Percentiles rank a stretch among this genome's conserved stretches.
Conservation (phyloP, 2,329 filamentous ascomycete species). For the Lachnellula arida region DNA sequence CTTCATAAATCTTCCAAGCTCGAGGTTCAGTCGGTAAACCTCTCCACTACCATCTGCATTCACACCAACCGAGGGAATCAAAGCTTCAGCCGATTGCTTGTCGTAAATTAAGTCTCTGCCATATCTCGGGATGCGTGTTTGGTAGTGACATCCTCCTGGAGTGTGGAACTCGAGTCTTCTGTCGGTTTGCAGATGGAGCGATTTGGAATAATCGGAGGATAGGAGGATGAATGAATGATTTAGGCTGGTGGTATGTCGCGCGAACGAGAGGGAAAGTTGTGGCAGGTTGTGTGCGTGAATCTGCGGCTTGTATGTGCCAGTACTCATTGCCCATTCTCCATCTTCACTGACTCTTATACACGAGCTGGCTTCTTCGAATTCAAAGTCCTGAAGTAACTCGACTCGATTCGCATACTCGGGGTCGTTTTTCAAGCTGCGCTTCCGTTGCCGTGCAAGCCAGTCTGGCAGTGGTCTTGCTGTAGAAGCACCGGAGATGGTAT, state of each 20-base stretch:
- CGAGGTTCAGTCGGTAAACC: slow-evolving; percentile 87
- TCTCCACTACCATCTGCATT: slow-evolving; percentile 84
- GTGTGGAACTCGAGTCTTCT: slow-evolving; percentile 91
- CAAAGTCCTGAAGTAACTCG: slow-evolving; percentile 94
- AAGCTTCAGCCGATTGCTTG: slow-evolving; percentile 72
- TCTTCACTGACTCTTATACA: slow-evolving; percentile 90
- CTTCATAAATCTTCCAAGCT: slow-evolving; percentile 89
- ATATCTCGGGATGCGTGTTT: slow-evolving; percentile 85
- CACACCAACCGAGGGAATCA: slow-evolving; percentile 83
- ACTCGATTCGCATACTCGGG: slow-evolving; percentile 89
- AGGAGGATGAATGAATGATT: slow-evolving; percentile 90
- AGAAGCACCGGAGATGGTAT: slow-evolving; percentile 89
- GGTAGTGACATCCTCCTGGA: slow-evolving; percentile 79
- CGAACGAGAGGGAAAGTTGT: slow-evolving; percentile 88
- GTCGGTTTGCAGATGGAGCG: slow-evolving; percentile 87
- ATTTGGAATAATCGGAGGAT: slow-evolving; percentile 89
- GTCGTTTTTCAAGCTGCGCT: slow-evolving; percentile 88
- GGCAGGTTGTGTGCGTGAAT: slow-evolving; percentile 95
- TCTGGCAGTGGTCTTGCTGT: slow-evolving; percentile 86
- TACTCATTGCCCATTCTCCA: slow-evolving; percentile 96
- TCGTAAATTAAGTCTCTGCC: slow-evolving; percentile 88
- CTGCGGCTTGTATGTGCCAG: slow-evolving; percentile 72
- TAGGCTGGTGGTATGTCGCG: slow-evolving; percentile 84
- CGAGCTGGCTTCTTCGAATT: slow-evolving; percentile 91
- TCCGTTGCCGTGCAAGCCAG: slow-evolving; percentile 87